Evolutionary conservation across 192 early-diverging fungal species (phyloP), one percentile per base, ranked within the genome.

Genomic region (Coemansia sp.): DNA sequence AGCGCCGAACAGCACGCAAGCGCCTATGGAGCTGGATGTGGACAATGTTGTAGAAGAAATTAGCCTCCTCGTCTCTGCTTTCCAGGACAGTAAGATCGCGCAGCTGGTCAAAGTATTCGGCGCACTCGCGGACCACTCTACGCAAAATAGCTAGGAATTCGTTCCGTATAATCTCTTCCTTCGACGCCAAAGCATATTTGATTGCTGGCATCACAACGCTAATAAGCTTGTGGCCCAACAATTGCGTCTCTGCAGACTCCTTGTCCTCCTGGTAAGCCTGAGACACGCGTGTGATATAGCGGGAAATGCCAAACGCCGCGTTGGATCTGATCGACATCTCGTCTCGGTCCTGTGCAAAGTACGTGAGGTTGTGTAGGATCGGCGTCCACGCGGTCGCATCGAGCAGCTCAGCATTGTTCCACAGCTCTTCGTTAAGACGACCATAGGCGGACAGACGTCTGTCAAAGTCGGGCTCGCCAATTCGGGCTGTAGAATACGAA

Each of bases 1-100:
- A 84, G 20, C 94, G 87, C 46, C 84, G 81, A 60, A 98, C 63
- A 1, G 96, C 92, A 56, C 93, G 87, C 7, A 91, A 67, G 58
- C 97, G 93, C 63, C 97, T 90, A 73, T 99, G 97, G 18, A 91
- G 78, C 83, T 99, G 97, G 62, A 99, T 87, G 65, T 99, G 97
- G 63, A 93, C 86, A 59, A 98, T 87, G 69, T 99, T 99, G 75
- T 86, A 88, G 72, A 98, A 99, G 80, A 99, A 95, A 61, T 89
- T 95, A 6, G 92, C 88, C 67, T 99, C 70, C 43, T 79, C 69
- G 15, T 81, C 75, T 5, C n/a, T 25, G n/a, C n/a, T 61, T n/a
- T 77, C 80, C 63, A 83, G 72, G 20, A 58, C 61, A 15, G 34
- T 33, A n/a, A 75, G 66, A 7, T 83, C 81, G 29, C 62, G 58